Conservation (phyloP, 768 basidiomycete genomes). For the Macrolepiota albuminosa region DNA sequence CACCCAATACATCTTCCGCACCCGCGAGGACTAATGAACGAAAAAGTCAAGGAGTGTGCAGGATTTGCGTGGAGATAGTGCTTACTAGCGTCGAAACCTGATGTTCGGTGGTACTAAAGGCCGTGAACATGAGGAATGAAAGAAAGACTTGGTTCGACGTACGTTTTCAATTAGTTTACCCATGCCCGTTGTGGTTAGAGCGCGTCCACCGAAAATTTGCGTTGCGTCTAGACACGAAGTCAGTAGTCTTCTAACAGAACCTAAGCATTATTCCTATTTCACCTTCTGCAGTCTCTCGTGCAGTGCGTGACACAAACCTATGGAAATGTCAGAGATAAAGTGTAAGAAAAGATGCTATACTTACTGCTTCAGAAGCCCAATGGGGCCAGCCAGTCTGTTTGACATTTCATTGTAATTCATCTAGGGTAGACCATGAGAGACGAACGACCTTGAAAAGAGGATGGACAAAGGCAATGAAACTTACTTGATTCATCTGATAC, state of each 20-base stretch:
- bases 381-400: slow-evolving; percentile 80
- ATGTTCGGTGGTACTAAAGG: slow-evolving; percentile 74
- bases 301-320: slow-evolving; percentile 65
- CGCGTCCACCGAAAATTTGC: slow-evolving; percentile 87
- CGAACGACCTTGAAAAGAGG: not conserved
- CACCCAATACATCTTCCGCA: slow-evolving; percentile 69
- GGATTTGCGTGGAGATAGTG: slow-evolving; percentile 12
- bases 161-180: slow-evolving; percentile 82
- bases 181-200: slow-evolving; percentile 84
- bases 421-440: slow-evolving; percentile 27
- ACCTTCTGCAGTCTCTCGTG: slow-evolving; percentile 70
- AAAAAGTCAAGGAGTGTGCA: not conserved
- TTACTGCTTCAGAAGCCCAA: slow-evolving; percentile 86
- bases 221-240: slow-evolving; percentile 54
- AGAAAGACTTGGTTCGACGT: slow-evolving; percentile 19
- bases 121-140: not conserved
- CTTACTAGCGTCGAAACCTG: slow-evolving; percentile 74
- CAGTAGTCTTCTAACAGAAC: slow-evolving; percentile 29
- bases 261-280: slow-evolving; percentile 5
- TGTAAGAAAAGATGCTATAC: slow-evolving; percentile 19
- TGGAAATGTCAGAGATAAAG: not conserved
- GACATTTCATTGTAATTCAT: slow-evolving; percentile 87
- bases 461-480: slow-evolving; percentile 9
- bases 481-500: slow-evolving; percentile 86
- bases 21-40: slow-evolving; percentile 58